phyloP scores from a whole-genome alignment of 768 basidiomycete species.

The Mycena belliarum region DNA sequence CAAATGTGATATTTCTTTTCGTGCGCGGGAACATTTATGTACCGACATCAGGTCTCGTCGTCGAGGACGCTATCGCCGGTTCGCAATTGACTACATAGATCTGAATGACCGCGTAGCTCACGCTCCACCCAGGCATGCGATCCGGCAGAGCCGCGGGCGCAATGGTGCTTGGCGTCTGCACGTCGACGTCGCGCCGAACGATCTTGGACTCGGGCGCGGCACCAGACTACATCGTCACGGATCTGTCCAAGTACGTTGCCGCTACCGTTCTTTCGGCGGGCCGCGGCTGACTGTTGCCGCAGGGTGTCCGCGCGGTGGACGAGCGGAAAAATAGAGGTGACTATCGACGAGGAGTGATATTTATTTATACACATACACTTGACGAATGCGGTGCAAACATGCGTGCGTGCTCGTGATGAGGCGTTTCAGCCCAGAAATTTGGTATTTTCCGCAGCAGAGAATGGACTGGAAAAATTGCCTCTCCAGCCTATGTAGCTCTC shows the following conservation, averaged over 20 bases:
- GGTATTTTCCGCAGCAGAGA: too few species aligned
- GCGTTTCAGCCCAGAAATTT: too few species aligned
- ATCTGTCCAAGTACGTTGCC: conserved; percentile 62
- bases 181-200: conserved; percentile 63
- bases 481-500: too few species aligned
- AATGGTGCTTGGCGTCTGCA: conserved; percentile 79
- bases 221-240: conserved; percentile 67
- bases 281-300: background rate
- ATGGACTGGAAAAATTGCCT: too few species aligned
- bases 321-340: conserved; percentile 49
- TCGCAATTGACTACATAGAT: too few species aligned
- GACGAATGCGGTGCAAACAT: too few species aligned
- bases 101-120: too few species aligned
- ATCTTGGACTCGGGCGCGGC: conserved; percentile 53
- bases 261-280: background rate
- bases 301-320: conserved; percentile 49
- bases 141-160: conserved; percentile 60
- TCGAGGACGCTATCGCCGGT: conserved; percentile 92
- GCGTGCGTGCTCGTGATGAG: too few species aligned
- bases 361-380: too few species aligned
- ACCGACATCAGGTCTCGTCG: conserved; percentile 64
- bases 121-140: conserved; percentile 20
- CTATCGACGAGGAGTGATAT: conserved; percentile 36
- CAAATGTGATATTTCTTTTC: conserved; percentile 54
- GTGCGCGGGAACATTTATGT: background rate